Evolutionary conservation across 1,284 basidiomycete genomes (phyloP), one percentile per base, ranked within the genome.

Genomic region (Cutaneotrichosporon cyanovorans): DNA sequence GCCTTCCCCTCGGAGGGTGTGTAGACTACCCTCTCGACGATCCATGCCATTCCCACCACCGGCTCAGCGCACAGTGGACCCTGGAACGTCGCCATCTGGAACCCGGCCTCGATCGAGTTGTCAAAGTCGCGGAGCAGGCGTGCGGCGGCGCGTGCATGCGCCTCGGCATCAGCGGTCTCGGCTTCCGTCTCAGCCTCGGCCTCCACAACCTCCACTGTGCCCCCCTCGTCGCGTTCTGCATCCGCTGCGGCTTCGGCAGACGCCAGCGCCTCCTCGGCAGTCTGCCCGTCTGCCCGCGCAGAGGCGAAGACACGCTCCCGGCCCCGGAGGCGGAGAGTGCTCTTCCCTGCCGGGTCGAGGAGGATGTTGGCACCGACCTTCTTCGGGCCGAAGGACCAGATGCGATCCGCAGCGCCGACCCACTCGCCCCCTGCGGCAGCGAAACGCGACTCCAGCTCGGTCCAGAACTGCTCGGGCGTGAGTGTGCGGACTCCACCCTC

Each of bases 41-140:
- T 86, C 73, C 85, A 98, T 0, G 84, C 90, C 73, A 98, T 75
- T 0, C 93, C 95, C 53, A 93, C 84, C 15, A 97, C 82, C 1
- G 95, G 95, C 67, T 99, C 95, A 7, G 84, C 85, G 58, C 95
- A 98, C 20, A 98, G 70, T 7, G 95, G 95, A 0, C 95, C 95
- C 69, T 92, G 87, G 63, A 87, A 85, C 0, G 85, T 87, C 3
- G 92, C 91, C 37, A 97, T 78, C 72, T 96, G 92, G 73, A 98
- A 99, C 2, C 92, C 95, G 3, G 84, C 84, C 66, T 97, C 92
- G 37, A 98, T 77, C 52, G 84, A 78, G 49, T 81, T 80, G 59
- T 90, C 84, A 57, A 93, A 85, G 56, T 87, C 84, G 23, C 73
- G 65, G 32, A 75, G 51, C 25, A 72, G 55, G 16, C 65, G 52